Evolutionary conservation across 768 basidiomycete species (phyloP).

Genomic region (Pulveroboletus ravenelii): DNA sequence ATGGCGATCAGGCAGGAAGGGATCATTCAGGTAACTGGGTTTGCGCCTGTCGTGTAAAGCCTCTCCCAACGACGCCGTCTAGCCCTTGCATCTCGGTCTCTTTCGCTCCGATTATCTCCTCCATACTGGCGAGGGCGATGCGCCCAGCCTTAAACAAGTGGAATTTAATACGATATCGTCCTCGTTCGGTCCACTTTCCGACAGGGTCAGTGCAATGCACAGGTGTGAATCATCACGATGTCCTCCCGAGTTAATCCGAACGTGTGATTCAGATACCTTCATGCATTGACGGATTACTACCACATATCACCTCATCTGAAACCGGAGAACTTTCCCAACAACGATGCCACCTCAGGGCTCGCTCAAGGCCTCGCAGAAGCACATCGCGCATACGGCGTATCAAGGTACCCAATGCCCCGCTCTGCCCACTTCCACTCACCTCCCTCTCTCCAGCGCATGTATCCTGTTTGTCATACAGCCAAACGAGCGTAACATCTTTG

Average conservation of each 20-base stretch:
- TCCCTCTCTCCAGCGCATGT: slow-evolving; percentile 33
- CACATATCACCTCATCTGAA: slow-evolving; percentile 49
- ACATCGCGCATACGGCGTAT: slow-evolving; percentile 65
- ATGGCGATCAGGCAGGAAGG: slow-evolving; percentile 66
- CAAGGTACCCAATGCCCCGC: slow-evolving; percentile 26
- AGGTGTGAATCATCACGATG: slow-evolving; percentile 49
- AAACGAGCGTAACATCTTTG: slow-evolving; percentile 90
- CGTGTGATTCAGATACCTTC: slow-evolving; percentile 54
- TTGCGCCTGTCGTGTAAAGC: background rate
- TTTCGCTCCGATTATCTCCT: slow-evolving; percentile 95
- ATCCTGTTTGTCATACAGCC: slow-evolving; percentile 89
- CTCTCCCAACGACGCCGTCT: slow-evolving; percentile 1
- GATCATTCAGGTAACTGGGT: slow-evolving; percentile 42
- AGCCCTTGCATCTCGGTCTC: slow-evolving; percentile 85
- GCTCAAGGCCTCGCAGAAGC: slow-evolving; percentile 75
- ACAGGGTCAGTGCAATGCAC: slow-evolving; percentile 67
- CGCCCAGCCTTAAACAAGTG: slow-evolving; percentile 75
- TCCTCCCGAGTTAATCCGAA: background rate
- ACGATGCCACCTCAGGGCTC: slow-evolving; percentile 65
- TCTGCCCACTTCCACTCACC: background rate
- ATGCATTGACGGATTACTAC: slow-evolving; percentile 63
- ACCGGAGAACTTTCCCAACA: slow-evolving; percentile 61
- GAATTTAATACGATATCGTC: slow-evolving; percentile 97
- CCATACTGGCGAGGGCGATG: slow-evolving; percentile 44
- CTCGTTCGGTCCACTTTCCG: slow-evolving; percentile 80